Evolutionary conservation across 2,329 filamentous ascomycete genomes (phyloP).

Genomic region (Aspergillus cejpii): DNA sequence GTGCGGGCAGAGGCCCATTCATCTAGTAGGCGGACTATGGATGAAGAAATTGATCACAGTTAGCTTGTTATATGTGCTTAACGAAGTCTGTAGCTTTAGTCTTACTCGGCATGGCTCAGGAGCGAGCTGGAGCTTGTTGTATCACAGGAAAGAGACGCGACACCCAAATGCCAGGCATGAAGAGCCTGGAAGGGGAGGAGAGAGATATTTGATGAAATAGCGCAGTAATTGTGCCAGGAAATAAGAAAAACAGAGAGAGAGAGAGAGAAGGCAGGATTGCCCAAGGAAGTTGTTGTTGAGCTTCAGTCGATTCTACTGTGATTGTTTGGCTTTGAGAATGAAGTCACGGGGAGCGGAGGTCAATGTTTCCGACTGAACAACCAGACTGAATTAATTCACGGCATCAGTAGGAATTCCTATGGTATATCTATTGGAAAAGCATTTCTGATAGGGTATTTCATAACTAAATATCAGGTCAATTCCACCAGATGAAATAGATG

Average conservation of each 20-base stretch:
- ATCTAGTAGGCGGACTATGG: conserved; percentile 47
- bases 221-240: conserved; percentile 1
- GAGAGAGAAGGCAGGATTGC: neutral
- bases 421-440: too few relatives aligned
- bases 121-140: neutral
- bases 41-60: conserved; percentile 1
- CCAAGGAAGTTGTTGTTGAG: neutral
- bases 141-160: conserved; percentile 17
- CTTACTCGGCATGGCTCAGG: conserved; percentile 35
- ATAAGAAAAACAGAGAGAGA: neutral
- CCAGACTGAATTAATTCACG: neutral
- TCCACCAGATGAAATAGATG: too few relatives aligned
- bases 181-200: conserved; percentile 15
- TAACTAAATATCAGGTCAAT: too few relatives aligned
- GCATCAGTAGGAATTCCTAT: too few relatives aligned
- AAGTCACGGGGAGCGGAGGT: conserved; percentile 5
- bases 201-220: conserved; percentile 1
- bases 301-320: neutral
- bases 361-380: neutral
- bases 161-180: conserved; percentile 26
- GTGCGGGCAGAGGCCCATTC: conserved; percentile 51
- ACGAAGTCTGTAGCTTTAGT: conserved; percentile 4
- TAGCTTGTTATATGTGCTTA: neutral
- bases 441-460: too few relatives aligned
- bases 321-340: conserved; percentile 4